phyloP scores from a whole-genome alignment of 179 eudicot genomes.

The Spergularia azorica region DNA sequence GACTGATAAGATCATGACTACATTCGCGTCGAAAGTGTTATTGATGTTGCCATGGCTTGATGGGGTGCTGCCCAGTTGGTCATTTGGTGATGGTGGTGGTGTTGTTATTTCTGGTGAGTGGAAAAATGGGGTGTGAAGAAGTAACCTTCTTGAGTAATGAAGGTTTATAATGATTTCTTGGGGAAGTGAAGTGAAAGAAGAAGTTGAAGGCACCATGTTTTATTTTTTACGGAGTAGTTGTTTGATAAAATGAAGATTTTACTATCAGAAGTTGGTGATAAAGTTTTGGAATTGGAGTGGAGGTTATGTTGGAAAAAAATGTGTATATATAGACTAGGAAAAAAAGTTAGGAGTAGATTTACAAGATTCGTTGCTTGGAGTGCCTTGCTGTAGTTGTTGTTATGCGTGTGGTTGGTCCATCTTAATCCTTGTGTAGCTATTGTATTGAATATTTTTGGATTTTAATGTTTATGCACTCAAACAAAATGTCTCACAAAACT shows the following conservation, averaged over 20 bases:
- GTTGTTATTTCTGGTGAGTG: slow-evolving; percentile 13
- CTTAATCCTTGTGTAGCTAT: slow-evolving; percentile 24
- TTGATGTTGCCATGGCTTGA: slow-evolving; percentile 1
- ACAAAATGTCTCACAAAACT: no score
- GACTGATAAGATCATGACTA: slow-evolving; percentile 35
- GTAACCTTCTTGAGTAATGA: slow-evolving; percentile 37
- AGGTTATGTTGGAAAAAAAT: slow-evolving; percentile 17
- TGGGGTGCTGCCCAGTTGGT: slow-evolving; percentile 14
- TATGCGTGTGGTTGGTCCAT: slow-evolving; percentile 27
- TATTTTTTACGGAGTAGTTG: neutral
- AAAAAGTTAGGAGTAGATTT: slow-evolving; percentile 24
- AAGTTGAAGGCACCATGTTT: slow-evolving; percentile 26
- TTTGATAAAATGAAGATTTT: neutral
- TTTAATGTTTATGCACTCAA: neutral
- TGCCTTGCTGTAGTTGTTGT: slow-evolving; percentile 33
- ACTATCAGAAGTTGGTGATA: neutral
- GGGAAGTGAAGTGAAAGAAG: slow-evolving; percentile 17
- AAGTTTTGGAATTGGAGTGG: slow-evolving; percentile 23
- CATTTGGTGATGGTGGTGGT: slow-evolving; percentile 24
- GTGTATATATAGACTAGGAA: slow-evolving; percentile 29
- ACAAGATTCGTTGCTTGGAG: slow-evolving; percentile 15
- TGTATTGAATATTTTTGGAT: neutral
- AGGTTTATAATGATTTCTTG: slow-evolving; percentile 20
- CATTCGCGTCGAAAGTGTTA: slow-evolving; percentile 29
- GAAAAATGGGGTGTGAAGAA: slow-evolving; percentile 29